Evolutionary conservation across 1,284 basidiomycete species (phyloP).

Genomic region (Ustilago cynodontis): DNA sequence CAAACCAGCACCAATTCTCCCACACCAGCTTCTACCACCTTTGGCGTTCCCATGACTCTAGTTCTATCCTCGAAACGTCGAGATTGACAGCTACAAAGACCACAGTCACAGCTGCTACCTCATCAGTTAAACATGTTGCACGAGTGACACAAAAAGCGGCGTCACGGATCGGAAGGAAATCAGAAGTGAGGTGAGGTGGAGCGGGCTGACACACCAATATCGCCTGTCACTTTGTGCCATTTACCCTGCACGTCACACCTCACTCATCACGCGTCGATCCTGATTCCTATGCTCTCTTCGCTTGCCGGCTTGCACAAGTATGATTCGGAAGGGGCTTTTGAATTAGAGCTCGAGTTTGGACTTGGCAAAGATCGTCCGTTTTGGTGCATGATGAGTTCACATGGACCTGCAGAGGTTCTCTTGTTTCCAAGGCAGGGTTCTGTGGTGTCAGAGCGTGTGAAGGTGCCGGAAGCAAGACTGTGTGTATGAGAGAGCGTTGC

Average conservation of each 20-base stretch:
- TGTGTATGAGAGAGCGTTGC: conserved; percentile 9
- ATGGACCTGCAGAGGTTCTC: no score
- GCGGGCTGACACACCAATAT: not conserved
- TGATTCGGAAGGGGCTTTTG: not conserved
- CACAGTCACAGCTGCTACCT: no score
- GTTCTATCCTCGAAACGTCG: no score
- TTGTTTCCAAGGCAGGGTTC: not conserved
- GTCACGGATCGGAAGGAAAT: not conserved
- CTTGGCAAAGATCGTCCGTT: not conserved
- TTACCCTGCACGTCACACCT: conserved; percentile 8
- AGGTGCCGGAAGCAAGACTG: not conserved
- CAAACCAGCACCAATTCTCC: no score
- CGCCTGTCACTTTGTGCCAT: conserved; percentile 20
- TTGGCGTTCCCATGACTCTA: no score
- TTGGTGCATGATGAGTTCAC: not conserved
- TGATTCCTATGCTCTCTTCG: no score
- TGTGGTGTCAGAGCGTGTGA: conserved; percentile 4
- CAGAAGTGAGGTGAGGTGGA: not conserved
- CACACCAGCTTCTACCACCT: no score
- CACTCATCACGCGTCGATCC: conserved; percentile 20
- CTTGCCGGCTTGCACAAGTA: not conserved
- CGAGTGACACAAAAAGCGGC: no score
- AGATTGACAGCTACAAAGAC: no score
- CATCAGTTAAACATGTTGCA: no score
- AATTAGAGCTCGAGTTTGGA: not conserved